Evolutionary conservation across 345 rosid genomes (phyloP), one percentile per base, ranked within the genome.

Genomic region (Nephelium lappaceum): DNA sequence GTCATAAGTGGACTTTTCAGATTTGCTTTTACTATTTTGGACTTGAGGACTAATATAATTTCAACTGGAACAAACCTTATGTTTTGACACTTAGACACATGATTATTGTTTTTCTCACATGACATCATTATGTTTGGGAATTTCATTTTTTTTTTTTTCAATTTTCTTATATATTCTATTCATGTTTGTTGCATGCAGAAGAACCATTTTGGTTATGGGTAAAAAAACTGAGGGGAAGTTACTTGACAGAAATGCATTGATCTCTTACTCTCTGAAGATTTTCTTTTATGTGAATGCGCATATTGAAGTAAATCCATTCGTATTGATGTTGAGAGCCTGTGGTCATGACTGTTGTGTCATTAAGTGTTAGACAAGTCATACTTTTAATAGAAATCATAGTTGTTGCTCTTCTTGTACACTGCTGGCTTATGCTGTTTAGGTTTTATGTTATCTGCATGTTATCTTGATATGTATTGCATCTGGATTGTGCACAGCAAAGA

Each of bases 111-210:
- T 51, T 51, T 16, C n/a, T 15, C 57, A 51, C 16, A 51, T 8
- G 49, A 10, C 49, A 45, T 45, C 49, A 43, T 7, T 51, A 51
- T 51, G 57, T 51, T 51, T 5, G n/a, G 69, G 39, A 65, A 65
- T 31, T 27, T 7, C 19, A 31, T 15, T 27, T 65, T 11, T 65
- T 25, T 11, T 65, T 65, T 64, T 25, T 31, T 1, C 1, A 14
- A 12, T 49, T 49, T 53, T 16, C 21, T 16, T 2, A 16, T 5
- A 0, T 53, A 15, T 53, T 53, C 58, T 15, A 53, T 53, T 49
- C n/a, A 60, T 70, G 38, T 25, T 15, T 70, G 41, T 24, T 68
- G n/a, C 58, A 11, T 47, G 73, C 60, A 25, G 61, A 24, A 70
- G 77, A 74, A 61, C 42, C 45, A 7, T 42, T 24, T 5, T 71